Percentiles rank a stretch among this genome's conserved stretches.
These are phyloP conservation scores for Populus trichocarpa DNA, from an alignment of 441 rosid genomes.

Conservation along the genomic window DNA sequence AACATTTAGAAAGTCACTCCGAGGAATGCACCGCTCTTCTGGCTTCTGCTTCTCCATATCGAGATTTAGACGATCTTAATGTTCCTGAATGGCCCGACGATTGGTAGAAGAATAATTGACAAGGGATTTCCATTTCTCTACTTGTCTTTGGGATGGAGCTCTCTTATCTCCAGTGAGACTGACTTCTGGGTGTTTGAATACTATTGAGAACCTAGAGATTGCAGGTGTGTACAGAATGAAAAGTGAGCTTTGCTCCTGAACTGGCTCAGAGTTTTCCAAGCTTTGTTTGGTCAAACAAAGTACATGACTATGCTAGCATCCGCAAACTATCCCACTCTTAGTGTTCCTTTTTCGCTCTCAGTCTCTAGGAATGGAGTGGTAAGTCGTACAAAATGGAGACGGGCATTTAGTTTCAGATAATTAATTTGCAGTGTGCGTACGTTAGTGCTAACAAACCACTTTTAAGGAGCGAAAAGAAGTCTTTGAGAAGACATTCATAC, in stretches of 20 bases:
- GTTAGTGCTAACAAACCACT: no score
- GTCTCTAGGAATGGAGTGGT: no score
- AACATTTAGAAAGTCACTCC: constrained; percentile 40
- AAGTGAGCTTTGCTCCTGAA: constrained; percentile 1
- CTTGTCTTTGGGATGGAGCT: neutral
- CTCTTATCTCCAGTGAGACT: constrained; percentile 10
- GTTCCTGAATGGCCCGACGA: constrained; percentile 74
- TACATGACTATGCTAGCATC: constrained; percentile 1
- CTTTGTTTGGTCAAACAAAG: neutral
- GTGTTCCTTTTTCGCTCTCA: no score
- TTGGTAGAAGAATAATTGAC: constrained; percentile 47
- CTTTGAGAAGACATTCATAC: no score
- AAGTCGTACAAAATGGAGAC: no score
- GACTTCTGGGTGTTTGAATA: neutral
- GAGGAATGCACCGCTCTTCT: constrained; percentile 32
- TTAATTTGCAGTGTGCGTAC: no score
- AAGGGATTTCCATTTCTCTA: neutral
- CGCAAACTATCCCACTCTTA: neutral
- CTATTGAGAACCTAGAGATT: neutral
- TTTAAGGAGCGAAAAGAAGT: no score
- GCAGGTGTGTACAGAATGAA: neutral
- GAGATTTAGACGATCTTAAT: constrained; percentile 42
- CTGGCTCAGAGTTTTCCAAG: constrained; percentile 6
- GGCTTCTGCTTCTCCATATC: constrained; percentile 30
- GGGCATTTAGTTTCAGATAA: no score